These are phyloP conservation scores for Hura crepitans DNA, from an alignment of 441 rosid species.

Conservation along the genomic window DNA sequence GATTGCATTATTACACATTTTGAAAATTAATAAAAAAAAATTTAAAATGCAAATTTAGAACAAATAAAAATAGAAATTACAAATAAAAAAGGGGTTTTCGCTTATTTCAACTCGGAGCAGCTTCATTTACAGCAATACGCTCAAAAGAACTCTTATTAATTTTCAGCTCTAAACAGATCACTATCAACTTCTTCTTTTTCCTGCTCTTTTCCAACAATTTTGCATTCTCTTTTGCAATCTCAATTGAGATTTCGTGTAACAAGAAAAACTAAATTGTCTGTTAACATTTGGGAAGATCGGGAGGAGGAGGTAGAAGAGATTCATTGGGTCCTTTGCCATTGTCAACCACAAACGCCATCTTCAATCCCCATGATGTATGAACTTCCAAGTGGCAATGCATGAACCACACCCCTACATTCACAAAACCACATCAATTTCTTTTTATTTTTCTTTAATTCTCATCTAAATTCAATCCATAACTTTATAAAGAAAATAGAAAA, in stretches of 20 bases:
- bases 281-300: conserved; percentile 79
- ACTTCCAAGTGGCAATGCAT: conserved; percentile 74
- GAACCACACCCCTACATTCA: conserved; percentile 66
- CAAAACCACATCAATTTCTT: too few relatives aligned
- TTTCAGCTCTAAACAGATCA: background rate
- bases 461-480: too few relatives aligned
- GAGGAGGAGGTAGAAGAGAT: conserved; percentile 80
- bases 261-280: background rate
- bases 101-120: background rate
- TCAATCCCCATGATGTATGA: conserved; percentile 88
- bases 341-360: conserved; percentile 88
- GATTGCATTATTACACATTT: background rate
- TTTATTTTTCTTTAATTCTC: too few relatives aligned
- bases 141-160: background rate
- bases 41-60: background rate
- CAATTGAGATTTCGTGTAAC: too few relatives aligned
- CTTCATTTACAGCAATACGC: background rate
- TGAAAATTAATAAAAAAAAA: too few relatives aligned
- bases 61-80: background rate
- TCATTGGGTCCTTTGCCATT: conserved; percentile 73
- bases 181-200: background rate
- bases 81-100: background rate
- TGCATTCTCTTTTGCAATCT: too few relatives aligned
- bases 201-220: too few relatives aligned
- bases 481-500: too few relatives aligned